These are phyloP conservation scores for Xerophyta viscosa DNA, from an alignment of 106 monocot genomes.

Conservation along the genomic window DNA sequence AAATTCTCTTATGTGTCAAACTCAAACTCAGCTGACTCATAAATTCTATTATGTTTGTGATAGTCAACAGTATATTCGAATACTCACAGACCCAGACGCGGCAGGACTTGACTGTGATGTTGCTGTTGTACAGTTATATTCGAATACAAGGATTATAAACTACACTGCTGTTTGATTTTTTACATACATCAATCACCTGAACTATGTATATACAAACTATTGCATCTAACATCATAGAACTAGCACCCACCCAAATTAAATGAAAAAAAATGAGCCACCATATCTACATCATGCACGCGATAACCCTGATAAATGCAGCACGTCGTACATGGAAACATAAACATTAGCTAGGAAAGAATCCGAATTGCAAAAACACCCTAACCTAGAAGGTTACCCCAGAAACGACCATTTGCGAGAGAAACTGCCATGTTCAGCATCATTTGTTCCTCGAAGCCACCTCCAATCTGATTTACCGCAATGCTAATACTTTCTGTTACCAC, in stretches of 20 bases:
- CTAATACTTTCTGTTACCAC: neutral
- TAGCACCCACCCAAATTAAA: neutral
- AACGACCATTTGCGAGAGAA: slow-evolving; percentile 45
- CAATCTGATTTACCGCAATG: neutral
- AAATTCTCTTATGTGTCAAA: no score
- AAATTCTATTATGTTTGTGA: no score
- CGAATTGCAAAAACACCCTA: neutral
- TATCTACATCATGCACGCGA: neutral
- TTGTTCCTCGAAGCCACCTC: slow-evolving; percentile 50
- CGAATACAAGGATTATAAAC: no score
- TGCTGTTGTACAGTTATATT: no score
- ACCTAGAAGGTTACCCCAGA: slow-evolving; percentile 9
- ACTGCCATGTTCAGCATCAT: slow-evolving; percentile 58
- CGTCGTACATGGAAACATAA: neutral
- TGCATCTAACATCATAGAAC: no score
- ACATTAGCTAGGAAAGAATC: neutral
- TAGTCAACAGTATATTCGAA: no score
- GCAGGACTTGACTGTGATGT: no score
- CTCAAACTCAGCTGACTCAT: no score
- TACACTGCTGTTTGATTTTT: no score
- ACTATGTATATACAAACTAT: no score
- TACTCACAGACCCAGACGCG: no score
- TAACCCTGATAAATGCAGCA: neutral
- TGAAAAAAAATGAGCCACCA: neutral
- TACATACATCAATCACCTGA: no score